A percentile compares a stretch with the other conserved stretches of the same genome.
Evolutionary conservation across 2,329 filamentous ascomycete genomes (phyloP).

Genomic region (Didymella pinodella): DNA sequence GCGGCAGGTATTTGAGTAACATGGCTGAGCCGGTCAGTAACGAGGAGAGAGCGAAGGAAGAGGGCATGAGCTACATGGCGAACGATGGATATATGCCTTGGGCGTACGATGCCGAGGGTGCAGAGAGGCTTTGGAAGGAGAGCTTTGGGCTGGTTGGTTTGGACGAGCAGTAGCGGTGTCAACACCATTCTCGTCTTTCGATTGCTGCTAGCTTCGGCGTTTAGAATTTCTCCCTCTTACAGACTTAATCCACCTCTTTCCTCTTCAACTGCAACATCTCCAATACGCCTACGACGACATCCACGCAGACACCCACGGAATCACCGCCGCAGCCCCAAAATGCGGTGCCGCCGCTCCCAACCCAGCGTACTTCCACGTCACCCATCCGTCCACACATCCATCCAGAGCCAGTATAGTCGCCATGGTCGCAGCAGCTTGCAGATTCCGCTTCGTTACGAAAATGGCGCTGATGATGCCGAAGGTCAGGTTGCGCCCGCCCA

Average conservation of each 20-base stretch:
- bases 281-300: conserved; percentile 14
- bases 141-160: conserved; percentile 29
- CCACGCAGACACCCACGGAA: conserved; percentile 25
- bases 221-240: neutral
- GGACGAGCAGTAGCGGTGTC: neutral
- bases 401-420: conserved; percentile 25
- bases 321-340: conserved; percentile 23
- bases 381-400: conserved; percentile 24
- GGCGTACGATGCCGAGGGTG: conserved; percentile 38
- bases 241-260: neutral
- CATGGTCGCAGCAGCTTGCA: conserved; percentile 22
- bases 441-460: conserved; percentile 16
- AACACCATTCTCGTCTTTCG: neutral
- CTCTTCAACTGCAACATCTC: no score
- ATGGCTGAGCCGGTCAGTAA: conserved; percentile 22
- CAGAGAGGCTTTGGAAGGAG: conserved; percentile 44
- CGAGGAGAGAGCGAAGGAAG: conserved; percentile 21
- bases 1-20: conserved; percentile 48
- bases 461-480: conserved; percentile 25
- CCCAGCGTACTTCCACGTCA: conserved; percentile 23
- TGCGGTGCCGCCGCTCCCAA: conserved; percentile 18
- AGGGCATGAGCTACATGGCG: conserved; percentile 17
- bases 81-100: conserved; percentile 31
- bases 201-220: neutral
- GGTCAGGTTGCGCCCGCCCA: conserved; percentile 27